Evolutionary conservation across 179 eudicot species (phyloP).

Genomic region (Patellifolia procumbens): DNA sequence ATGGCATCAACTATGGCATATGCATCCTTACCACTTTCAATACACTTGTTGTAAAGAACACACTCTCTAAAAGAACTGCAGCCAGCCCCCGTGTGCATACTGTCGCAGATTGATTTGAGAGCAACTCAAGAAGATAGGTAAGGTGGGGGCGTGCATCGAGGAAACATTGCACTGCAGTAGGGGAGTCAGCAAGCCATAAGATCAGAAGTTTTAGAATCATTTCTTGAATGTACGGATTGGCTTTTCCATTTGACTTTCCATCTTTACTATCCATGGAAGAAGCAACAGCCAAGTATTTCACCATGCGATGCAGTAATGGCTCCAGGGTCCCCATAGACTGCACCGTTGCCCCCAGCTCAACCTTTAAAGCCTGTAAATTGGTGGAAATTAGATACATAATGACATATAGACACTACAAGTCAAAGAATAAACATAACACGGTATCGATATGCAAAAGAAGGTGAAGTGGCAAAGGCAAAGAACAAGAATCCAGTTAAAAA

Average conservation of each 20-base stretch:
- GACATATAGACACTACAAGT: not conserved
- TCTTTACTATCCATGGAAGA: constrained; percentile 72
- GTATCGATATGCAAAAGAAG: not conserved
- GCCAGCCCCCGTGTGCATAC: constrained; percentile 70
- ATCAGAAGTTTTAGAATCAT: constrained; percentile 76
- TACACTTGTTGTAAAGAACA: constrained; percentile 62
- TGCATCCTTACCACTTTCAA: constrained; percentile 68
- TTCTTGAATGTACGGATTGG: constrained; percentile 54
- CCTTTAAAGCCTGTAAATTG: constrained; percentile 63
- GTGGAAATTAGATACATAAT: constrained; percentile 10
- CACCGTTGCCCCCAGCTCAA: constrained; percentile 75
- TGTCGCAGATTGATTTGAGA: constrained; percentile 56
- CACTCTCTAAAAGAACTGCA: constrained; percentile 79
- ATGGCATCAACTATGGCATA: constrained; percentile 73
- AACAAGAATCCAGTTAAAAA: not conserved
- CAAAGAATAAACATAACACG: constrained; percentile 5
- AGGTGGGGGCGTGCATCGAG: constrained; percentile 92
- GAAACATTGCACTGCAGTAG: constrained; percentile 78
- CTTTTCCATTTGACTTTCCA: constrained; percentile 52
- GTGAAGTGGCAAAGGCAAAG: not conserved
- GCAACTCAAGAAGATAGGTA: constrained; percentile 73
- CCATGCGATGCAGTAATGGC: constrained; percentile 90
- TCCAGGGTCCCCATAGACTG: constrained; percentile 70
- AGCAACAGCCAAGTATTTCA: constrained; percentile 91
- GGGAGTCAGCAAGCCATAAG: constrained; percentile 81